phyloP scores from a whole-genome alignment of 1,284 basidiomycete species.

The Chiua sp. region DNA sequence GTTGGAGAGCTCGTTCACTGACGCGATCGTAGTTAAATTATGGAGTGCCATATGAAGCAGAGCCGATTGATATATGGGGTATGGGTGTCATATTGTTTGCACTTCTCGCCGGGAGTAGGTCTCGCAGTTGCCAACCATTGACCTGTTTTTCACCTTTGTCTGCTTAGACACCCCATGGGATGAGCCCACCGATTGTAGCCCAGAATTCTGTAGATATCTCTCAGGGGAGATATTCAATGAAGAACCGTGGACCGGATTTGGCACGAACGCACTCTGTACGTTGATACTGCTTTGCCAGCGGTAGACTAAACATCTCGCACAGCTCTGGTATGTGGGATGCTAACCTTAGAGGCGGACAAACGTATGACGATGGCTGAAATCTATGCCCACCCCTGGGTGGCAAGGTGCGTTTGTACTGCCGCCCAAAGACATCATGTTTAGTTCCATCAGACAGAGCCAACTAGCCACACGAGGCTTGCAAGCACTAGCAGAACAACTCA shows the following conservation, averaged over 20 bases:
- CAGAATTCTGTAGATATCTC: constrained; percentile 82
- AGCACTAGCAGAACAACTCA: constrained; percentile 70
- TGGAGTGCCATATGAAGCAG: constrained; percentile 79
- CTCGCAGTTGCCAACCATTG: not conserved
- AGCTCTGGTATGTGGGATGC: constrained; percentile 78
- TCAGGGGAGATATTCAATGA: constrained; percentile 79
- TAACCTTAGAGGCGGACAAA: constrained; percentile 74
- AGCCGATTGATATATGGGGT: constrained; percentile 96
- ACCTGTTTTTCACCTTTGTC: constrained; percentile 3
- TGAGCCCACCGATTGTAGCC: constrained; percentile 81
- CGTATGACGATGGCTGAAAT: constrained; percentile 79
- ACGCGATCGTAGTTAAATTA: constrained; percentile 50
- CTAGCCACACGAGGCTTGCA: constrained; percentile 58
- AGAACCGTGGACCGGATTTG: constrained; percentile 84
- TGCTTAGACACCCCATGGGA: constrained; percentile 95
- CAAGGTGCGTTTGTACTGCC: constrained; percentile 53
- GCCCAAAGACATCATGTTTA: not conserved
- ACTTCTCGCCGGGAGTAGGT: constrained; percentile 89
- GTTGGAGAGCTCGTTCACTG: not conserved
- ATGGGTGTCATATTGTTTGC: constrained; percentile 97
- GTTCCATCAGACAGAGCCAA: constrained; percentile 67
- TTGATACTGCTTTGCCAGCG: constrained; percentile 7
- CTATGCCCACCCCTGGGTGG: constrained; percentile 80
- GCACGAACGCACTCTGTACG: constrained; percentile 65
- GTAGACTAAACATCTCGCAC: not conserved